Conservation (phyloP, 176 grass and related monocot genomes). For the Musa schizocarpa region DNA sequence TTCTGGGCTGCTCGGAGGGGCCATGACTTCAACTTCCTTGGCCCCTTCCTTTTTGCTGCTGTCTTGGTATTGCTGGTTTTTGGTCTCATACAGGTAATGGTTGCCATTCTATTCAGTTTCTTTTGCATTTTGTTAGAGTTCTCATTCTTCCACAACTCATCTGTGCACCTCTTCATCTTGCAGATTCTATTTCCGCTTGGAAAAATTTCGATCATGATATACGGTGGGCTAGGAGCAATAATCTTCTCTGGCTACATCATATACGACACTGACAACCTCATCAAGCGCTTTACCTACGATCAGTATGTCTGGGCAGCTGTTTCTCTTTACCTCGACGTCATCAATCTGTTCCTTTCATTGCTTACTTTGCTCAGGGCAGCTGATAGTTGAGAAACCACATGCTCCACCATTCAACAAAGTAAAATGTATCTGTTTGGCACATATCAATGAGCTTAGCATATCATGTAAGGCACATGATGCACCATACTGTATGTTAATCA, state of each 20-base stretch:
- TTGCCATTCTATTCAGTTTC: neutral
- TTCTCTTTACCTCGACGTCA: slow-evolving; percentile 60
- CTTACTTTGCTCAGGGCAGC: slow-evolving; percentile 63
- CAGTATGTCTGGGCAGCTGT: slow-evolving; percentile 76
- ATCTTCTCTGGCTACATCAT: slow-evolving; percentile 81
- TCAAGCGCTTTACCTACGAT: slow-evolving; percentile 72
- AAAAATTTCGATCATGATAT: slow-evolving; percentile 79
- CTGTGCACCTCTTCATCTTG: neutral
- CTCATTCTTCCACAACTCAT: neutral
- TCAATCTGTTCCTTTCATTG: slow-evolving; percentile 79
- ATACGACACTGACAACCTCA: slow-evolving; percentile 87
- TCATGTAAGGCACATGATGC: too few relatives aligned
- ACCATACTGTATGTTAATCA: too few relatives aligned
- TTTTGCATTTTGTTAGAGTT: neutral
- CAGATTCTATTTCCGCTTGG: slow-evolving; percentile 83
- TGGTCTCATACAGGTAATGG: slow-evolving; percentile 62
- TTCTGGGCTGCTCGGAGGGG: slow-evolving; percentile 85
- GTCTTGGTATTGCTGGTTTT: slow-evolving; percentile 71
- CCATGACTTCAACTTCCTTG: slow-evolving; percentile 85
- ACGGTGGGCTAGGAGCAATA: slow-evolving; percentile 50
- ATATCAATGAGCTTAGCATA: too few relatives aligned
- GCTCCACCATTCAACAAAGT: neutral
- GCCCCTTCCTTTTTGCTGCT: slow-evolving; percentile 77
- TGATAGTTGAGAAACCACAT: slow-evolving; percentile 36
- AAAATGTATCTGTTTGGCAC: too few relatives aligned